Base-by-base conservation (phyloP, 2,329 filamentous ascomycete genomes). In the Beauveria scarabaeidicola region DNA sequence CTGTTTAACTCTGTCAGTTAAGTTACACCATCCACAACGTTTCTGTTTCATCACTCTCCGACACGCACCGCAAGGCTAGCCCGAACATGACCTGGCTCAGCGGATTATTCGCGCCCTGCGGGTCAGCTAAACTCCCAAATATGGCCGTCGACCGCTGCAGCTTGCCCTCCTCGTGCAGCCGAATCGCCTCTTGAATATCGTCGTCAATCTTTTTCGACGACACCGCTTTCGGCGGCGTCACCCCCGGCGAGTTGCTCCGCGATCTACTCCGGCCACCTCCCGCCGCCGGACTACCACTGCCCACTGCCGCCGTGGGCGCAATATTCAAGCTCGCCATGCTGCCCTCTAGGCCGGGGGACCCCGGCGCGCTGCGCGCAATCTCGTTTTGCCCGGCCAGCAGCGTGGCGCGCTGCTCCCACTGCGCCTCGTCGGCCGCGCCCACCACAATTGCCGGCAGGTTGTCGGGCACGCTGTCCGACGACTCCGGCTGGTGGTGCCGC, bases 21-120 rank as follows among this genome's bases (percentile, higher is more conserved):
- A 63, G 55, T 46, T 6, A 15, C 32, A 36, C 13, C 11, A 32
- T 15, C 13, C 32, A 36, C 32, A 36, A 36, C 32, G 5, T 36
- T 3, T 13, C 13, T 36, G 32, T 36, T 13, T 15, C 32, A 15
- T 15, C 32, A 15, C 40, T 41, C 40, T 19, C 40, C 13, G 4
- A 32, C 8, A 19, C 83, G 5, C 73, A 92, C 88, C 91, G 83
- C 65, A 97, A 75, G 56, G 93, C 92, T 61, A 99, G 87, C 3
- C 94, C 94, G 71, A 96, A 99, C 57, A 99, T 81, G 40, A 99
- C 94, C 75, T 99, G 93, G 68, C 91, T 94, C 64, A 99, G 80
- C 44, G 94, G 90, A 74, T 97, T 96, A 71, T 97, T 96, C 53
- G 87, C 84, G 25, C 90, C 91, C 58, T 85, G 80, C 0, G 90